Percentiles rank a stretch among this genome's conserved stretches.
phyloP scores from a whole-genome alignment of 2,329 filamentous ascomycete genomes.

The Blastomyces percursus region DNA sequence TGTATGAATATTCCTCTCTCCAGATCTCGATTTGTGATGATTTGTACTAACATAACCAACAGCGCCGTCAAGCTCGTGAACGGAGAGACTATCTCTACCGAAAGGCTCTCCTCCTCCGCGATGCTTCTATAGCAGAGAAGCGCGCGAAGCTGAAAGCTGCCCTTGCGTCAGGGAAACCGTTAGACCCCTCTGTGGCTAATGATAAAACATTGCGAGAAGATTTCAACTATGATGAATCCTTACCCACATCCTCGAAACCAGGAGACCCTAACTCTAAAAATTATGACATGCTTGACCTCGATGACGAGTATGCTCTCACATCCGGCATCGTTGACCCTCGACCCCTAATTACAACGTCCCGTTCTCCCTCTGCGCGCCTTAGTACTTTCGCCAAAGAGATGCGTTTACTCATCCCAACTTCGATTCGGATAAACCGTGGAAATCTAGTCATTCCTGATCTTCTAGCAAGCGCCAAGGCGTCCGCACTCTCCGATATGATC shows the following conservation, averaged over 20 bases:
- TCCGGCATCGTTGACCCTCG: slow-evolving; percentile 86
- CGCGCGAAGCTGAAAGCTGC: slow-evolving; percentile 76
- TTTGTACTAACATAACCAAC: slow-evolving; percentile 13
- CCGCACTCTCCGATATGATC: slow-evolving; percentile 72
- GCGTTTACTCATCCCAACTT: slow-evolving; percentile 68
- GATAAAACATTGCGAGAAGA: slow-evolving; percentile 76
- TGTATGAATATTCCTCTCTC: slow-evolving; percentile 6
- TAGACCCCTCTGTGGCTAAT: slow-evolving; percentile 72
- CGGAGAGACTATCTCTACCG: slow-evolving; percentile 84
- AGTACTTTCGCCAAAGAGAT: slow-evolving; percentile 92
- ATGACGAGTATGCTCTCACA: slow-evolving; percentile 83
- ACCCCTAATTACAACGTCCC: slow-evolving; percentile 79
- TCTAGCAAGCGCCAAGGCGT: slow-evolving; percentile 66
- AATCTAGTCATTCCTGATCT: slow-evolving; percentile 81
- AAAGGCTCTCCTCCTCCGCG: slow-evolving; percentile 71
- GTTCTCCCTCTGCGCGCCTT: slow-evolving; percentile 74
- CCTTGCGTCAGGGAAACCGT: slow-evolving; percentile 75
- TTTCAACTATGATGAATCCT: slow-evolving; percentile 86
- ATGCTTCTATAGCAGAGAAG: slow-evolving; percentile 89
- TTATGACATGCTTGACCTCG: slow-evolving; percentile 66
- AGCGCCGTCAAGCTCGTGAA: slow-evolving; percentile 65
- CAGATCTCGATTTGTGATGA: background rate
- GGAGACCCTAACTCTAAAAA: slow-evolving; percentile 61
- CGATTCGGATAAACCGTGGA: slow-evolving; percentile 81
- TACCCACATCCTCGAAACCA: slow-evolving; percentile 58